Percentiles rank a stretch among this genome's conserved stretches.
Conservation (phyloP, 768 basidiomycete species). For the Phanerochaete carnosa region DNA sequence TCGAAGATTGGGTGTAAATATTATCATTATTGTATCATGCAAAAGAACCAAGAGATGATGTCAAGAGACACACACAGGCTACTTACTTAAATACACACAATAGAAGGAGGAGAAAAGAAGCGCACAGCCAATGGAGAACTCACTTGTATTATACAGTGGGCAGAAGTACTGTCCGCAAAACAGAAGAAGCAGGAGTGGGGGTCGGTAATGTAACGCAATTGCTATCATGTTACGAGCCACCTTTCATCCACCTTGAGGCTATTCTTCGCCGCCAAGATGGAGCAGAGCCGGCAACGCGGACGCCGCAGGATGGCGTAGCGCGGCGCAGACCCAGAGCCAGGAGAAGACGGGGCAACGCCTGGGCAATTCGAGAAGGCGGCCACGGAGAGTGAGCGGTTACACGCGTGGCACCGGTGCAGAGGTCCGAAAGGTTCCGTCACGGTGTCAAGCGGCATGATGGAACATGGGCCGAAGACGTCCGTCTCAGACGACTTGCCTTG, state of each 20-base stretch:
- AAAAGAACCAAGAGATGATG: background rate
- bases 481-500: slow-evolving; percentile 6
- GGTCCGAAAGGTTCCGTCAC: slow-evolving; percentile 9
- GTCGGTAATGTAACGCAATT: background rate
- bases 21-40: slow-evolving; percentile 1
- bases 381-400: slow-evolving; percentile 6
- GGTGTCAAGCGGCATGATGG: slow-evolving; percentile 17
- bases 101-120: background rate
- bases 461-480: slow-evolving; percentile 12
- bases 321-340: background rate
- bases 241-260: background rate
- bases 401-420: slow-evolving; percentile 11
- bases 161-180: background rate
- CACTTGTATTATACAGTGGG: background rate
- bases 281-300: slow-evolving; percentile 17
- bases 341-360: background rate
- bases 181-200: background rate
- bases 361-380: slow-evolving; percentile 7
- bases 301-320: slow-evolving; percentile 8
- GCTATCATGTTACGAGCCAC: slow-evolving; percentile 9
- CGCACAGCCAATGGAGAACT: background rate
- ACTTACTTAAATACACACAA: background rate
- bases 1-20: background rate
- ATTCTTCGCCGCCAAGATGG: slow-evolving; percentile 14
- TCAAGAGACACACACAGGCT: background rate